Evolutionary conservation across 257 asterid genomes (phyloP).

Genomic region (Parsonsia alboflavescens): DNA sequence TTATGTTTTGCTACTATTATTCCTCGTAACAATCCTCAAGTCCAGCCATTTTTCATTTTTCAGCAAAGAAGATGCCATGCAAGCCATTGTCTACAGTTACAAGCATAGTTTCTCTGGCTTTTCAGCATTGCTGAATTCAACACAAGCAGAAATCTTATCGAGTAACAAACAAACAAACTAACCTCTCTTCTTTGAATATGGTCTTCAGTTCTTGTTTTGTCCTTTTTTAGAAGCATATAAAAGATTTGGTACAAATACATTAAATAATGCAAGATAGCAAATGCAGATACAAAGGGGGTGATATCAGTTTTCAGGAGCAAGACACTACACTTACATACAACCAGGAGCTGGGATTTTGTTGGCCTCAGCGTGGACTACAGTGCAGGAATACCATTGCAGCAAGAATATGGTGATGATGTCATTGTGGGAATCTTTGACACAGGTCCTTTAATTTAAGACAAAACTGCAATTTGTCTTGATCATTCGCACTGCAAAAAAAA

Average conservation of each 20-base stretch:
- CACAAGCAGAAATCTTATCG: slow-evolving; percentile 44
- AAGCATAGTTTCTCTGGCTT: slow-evolving; percentile 55
- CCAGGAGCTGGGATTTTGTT: slow-evolving; percentile 74
- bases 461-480: background rate
- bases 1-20: background rate
- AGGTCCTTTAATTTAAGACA: background rate
- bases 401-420: slow-evolving; percentile 25
- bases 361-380: slow-evolving; percentile 40
- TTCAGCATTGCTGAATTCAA: slow-evolving; percentile 46
- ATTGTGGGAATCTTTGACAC: slow-evolving; percentile 17
- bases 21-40: background rate
- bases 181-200: background rate
- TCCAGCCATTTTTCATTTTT: background rate
- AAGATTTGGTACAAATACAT: background rate
- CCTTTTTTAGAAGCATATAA: background rate
- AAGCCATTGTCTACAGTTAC: slow-evolving; percentile 58
- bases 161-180: slow-evolving; percentile 28
- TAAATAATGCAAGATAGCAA: slow-evolving; percentile 2
- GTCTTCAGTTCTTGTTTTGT: background rate
- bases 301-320: slow-evolving; percentile 54
- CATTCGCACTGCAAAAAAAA: background rate
- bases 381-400: slow-evolving; percentile 32
- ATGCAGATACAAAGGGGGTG: slow-evolving; percentile 48
- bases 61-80: slow-evolving; percentile 51
- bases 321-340: slow-evolving; percentile 39